A percentile compares a stretch with the other conserved stretches of the same genome.
These are phyloP conservation scores for Hibiscus tridactylites DNA, from an alignment of 345 rosid genomes.

Conservation along the genomic window DNA sequence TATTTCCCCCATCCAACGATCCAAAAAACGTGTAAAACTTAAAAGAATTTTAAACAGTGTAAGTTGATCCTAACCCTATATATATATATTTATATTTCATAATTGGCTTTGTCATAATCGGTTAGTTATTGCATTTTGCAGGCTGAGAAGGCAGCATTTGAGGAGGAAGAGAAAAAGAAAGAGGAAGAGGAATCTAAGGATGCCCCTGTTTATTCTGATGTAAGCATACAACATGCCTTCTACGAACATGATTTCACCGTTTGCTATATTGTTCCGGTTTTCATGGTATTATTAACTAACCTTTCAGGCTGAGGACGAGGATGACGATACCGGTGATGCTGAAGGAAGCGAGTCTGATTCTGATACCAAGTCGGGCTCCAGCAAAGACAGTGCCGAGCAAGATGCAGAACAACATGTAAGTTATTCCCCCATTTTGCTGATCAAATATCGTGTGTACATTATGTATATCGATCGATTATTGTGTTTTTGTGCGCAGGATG, in stretches of 20 bases:
- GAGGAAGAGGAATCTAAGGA: conserved; percentile 81
- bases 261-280: background rate
- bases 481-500: background rate
- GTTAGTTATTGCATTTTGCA: conserved; percentile 24
- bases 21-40: no score
- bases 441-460: no score
- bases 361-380: conserved; percentile 35
- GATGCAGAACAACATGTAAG: conserved; percentile 31
- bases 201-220: conserved; percentile 59
- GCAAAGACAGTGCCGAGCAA: conserved; percentile 22
- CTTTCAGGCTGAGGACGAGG: conserved; percentile 56
- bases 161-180: conserved; percentile 77
- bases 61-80: no score
- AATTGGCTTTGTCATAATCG: background rate
- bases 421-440: background rate
- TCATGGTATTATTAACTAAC: background rate
- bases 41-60: no score
- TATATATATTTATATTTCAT: background rate
- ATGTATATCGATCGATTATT: background rate
- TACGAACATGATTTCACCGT: background rate
- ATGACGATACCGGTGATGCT: conserved; percentile 23
- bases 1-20: no score
- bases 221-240: conserved; percentile 23
- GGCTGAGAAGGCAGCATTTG: conserved; percentile 97
- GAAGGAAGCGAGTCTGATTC: conserved; percentile 34